Conservation (phyloP, 2,329 filamentous ascomycete genomes). For the Sclerotinia nivalis region DNA sequence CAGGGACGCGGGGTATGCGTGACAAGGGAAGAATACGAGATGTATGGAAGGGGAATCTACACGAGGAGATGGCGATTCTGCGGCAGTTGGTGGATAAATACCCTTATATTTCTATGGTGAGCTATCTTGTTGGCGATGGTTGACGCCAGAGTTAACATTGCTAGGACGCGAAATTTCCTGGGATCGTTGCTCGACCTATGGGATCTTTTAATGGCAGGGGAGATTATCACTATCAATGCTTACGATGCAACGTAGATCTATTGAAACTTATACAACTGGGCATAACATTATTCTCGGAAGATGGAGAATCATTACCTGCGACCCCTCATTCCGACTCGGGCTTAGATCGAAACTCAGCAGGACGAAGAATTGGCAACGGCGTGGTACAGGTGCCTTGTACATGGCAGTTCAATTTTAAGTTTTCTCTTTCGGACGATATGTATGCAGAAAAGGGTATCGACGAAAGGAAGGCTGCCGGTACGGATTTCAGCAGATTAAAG, state of each 20-base stretch:
- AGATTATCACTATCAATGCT: conserved; percentile 97
- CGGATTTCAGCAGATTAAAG: conserved; percentile 82
- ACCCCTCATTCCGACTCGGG: conserved; percentile 46
- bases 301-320: conserved; percentile 81
- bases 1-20: conserved; percentile 55
- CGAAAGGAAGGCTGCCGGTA: conserved; percentile 85
- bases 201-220: conserved; percentile 92
- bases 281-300: conserved; percentile 86
- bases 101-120: conserved; percentile 96
- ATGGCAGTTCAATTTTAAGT: conserved; percentile 99
- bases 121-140: conserved; percentile 25
- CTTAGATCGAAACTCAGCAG: conserved; percentile 48
- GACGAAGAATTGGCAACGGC: conserved; percentile 49
- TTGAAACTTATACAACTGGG: conserved; percentile 97
- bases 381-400: conserved; percentile 71
- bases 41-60: conserved; percentile 90
- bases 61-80: conserved; percentile 85
- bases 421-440: conserved; percentile 94
- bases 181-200: conserved; percentile 93
- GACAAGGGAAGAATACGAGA: conserved; percentile 84
- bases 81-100: conserved; percentile 85
- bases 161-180: conserved; percentile 97
- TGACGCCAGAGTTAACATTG: conserved; percentile 32
- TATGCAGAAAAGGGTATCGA: conserved; percentile 95
- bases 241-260: conserved; percentile 95